phyloP scores from a whole-genome alignment of 257 asterid genomes.

The Pogostemon cablin region DNA sequence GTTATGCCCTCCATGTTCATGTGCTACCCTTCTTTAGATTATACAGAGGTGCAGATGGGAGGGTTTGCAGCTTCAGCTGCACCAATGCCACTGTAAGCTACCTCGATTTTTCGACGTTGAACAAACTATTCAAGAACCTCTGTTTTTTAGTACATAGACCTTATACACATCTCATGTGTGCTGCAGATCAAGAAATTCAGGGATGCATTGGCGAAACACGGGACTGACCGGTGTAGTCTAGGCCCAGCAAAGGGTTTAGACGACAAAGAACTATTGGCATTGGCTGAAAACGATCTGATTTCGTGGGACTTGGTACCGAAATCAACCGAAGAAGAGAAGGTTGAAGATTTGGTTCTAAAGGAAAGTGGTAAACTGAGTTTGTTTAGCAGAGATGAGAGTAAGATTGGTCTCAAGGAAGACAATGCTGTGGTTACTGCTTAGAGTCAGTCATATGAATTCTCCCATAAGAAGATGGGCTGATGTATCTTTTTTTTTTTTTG shows the following conservation, averaged over 20 bases:
- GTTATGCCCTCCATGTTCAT: slow-evolving; percentile 71
- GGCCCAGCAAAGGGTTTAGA: slow-evolving; percentile 82
- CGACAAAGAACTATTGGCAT: slow-evolving; percentile 71
- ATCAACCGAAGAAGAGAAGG: slow-evolving; percentile 30
- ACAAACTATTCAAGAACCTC: background rate
- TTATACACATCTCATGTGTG: background rate
- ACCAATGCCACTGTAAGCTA: slow-evolving; percentile 84
- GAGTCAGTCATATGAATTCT: background rate
- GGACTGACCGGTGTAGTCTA: slow-evolving; percentile 55
- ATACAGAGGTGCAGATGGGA: slow-evolving; percentile 83
- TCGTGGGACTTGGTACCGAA: slow-evolving; percentile 40
- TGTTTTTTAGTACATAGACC: background rate
- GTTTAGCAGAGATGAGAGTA: slow-evolving; percentile 38
- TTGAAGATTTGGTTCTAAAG: slow-evolving; percentile 39
- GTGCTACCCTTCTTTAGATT: slow-evolving; percentile 92
- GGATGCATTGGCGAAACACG: slow-evolving; percentile 81
- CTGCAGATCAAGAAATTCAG: slow-evolving; percentile 90
- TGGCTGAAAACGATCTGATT: slow-evolving; percentile 60
- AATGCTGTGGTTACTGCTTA: slow-evolving; percentile 56
- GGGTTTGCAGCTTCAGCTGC: slow-evolving; percentile 87
- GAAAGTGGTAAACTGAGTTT: slow-evolving; percentile 33
- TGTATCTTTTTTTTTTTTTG: background rate
- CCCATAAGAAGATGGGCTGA: slow-evolving; percentile 10
- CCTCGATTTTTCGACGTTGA: background rate
- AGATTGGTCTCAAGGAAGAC: slow-evolving; percentile 40